Conservation (phyloP, 202 grass and related monocot species). For the Digitaria exilis region DNA sequence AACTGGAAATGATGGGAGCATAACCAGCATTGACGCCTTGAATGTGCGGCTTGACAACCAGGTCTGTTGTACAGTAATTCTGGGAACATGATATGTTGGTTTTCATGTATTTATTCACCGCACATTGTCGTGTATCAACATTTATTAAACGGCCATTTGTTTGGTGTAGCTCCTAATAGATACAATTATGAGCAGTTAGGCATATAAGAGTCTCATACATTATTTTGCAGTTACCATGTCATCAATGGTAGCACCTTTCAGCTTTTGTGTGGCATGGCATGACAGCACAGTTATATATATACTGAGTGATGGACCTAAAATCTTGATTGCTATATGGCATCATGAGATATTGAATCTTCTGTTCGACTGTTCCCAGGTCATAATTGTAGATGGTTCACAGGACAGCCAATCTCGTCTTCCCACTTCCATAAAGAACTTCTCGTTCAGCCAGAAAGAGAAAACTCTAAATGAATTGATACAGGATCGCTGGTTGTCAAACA, state of each 20-base stretch:
- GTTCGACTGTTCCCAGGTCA: constrained; percentile 39
- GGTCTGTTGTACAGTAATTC: constrained; percentile 43
- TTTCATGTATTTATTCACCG: not conserved
- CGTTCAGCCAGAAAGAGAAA: constrained; percentile 84
- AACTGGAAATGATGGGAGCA: constrained; percentile 36
- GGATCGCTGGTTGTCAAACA: constrained; percentile 72
- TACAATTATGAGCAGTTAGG: not conserved
- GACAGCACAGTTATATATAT: not conserved
- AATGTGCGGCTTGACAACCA: constrained; percentile 79
- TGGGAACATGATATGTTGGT: not conserved
- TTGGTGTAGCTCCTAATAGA: not conserved
- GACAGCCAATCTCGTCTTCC: constrained; percentile 59
- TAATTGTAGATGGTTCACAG: constrained; percentile 48
- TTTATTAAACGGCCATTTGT: not conserved
- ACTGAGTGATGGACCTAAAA: not conserved
- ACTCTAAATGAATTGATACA: constrained; percentile 73
- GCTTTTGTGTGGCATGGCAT: constrained; percentile 3
- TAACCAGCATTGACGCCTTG: constrained; percentile 67
- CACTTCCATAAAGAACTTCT: constrained; percentile 73
- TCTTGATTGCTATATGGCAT: constrained; percentile 21
- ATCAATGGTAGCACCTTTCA: not conserved
- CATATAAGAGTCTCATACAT: not conserved
- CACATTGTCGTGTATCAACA: not conserved
- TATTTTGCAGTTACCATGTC: not conserved
- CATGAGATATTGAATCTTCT: constrained; percentile 11